phyloP scores from a whole-genome alignment of 2,329 filamentous ascomycete genomes.

The Sclerotinia minor region DNA sequence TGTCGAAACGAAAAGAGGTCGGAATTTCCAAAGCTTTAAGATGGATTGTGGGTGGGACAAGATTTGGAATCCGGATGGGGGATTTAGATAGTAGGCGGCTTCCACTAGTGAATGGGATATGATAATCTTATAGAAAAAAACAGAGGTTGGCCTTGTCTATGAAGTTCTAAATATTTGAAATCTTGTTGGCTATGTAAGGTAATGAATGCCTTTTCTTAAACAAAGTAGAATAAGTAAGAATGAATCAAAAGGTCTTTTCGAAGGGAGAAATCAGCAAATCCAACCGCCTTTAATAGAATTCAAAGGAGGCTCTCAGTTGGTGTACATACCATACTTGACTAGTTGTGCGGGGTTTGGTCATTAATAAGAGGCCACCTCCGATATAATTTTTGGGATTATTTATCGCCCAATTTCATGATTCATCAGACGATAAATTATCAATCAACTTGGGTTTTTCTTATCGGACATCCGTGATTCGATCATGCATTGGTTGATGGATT shows the following conservation, averaged over 20 bases:
- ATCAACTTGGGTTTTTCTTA: conserved; percentile 9
- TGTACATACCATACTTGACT: too few species aligned
- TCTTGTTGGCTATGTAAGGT: neutral
- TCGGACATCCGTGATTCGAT: neutral
- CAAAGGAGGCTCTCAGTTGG: neutral
- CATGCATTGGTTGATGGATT: neutral
- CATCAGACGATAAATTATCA: conserved; percentile 1
- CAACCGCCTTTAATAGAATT: conserved; percentile 2
- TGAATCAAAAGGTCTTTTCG: neutral
- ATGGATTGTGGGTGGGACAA: conserved; percentile 12
- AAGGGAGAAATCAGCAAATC: neutral
- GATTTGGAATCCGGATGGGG: conserved; percentile 7
- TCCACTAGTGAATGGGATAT: neutral
- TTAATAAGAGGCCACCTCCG: conserved; percentile 7
- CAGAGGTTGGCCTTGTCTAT: neutral
- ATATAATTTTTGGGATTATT: neutral
- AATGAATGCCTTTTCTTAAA: neutral
- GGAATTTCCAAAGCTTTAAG: conserved; percentile 15
- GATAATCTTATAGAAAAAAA: too few species aligned
- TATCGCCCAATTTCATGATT: neutral
- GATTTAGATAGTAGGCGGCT: conserved; percentile 3
- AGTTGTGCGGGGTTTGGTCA: conserved; percentile 7
- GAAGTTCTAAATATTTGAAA: neutral
- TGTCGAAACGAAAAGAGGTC: neutral
- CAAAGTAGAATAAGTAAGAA: neutral